These are phyloP conservation scores for Bruguiera parviflora DNA, from an alignment of 345 rosid genomes.

Conservation along the genomic window DNA sequence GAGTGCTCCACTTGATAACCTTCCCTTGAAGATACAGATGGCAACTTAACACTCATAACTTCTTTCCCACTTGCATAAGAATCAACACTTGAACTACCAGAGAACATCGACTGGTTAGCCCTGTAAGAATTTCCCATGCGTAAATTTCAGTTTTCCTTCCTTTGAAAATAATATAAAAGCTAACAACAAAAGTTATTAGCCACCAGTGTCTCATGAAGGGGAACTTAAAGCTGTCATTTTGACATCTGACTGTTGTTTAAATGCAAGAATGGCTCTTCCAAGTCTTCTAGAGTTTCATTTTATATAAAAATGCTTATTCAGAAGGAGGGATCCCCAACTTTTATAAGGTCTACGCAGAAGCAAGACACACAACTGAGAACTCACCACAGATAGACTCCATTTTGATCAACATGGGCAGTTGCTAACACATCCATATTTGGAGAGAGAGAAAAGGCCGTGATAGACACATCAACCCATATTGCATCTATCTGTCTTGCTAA, in stretches of 20 bases:
- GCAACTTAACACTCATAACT: slow-evolving; percentile 67
- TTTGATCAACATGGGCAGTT: slow-evolving; percentile 90
- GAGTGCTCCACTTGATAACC: slow-evolving; percentile 49
- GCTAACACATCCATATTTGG: slow-evolving; percentile 94
- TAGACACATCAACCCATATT: slow-evolving; percentile 63
- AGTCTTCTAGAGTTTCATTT: too few relatives aligned
- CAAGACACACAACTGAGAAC: slow-evolving; percentile 16
- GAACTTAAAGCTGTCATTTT: not conserved
- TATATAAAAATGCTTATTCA: too few relatives aligned
- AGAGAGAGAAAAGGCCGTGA: slow-evolving; percentile 90
- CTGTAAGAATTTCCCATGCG: slow-evolving; percentile 30
- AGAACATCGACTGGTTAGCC: slow-evolving; percentile 81
- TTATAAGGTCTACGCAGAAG: not conserved
- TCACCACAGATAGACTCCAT: slow-evolving; percentile 87
- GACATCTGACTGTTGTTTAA: not conserved
- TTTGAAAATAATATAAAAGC: not conserved
- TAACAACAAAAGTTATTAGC: not conserved
- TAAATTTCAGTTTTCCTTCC: not conserved
- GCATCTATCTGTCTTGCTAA: slow-evolving; percentile 93
- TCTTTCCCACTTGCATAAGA: slow-evolving; percentile 79
- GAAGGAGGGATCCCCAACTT: too few relatives aligned
- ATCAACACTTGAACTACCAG: slow-evolving; percentile 58
- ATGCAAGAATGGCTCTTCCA: not conserved
- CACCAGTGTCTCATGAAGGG: not conserved
- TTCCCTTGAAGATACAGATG: slow-evolving; percentile 63